These are phyloP conservation scores for Trichoderma brevicompactum DNA, from an alignment of 2,329 filamentous ascomycete genomes.

Conservation along the genomic window DNA sequence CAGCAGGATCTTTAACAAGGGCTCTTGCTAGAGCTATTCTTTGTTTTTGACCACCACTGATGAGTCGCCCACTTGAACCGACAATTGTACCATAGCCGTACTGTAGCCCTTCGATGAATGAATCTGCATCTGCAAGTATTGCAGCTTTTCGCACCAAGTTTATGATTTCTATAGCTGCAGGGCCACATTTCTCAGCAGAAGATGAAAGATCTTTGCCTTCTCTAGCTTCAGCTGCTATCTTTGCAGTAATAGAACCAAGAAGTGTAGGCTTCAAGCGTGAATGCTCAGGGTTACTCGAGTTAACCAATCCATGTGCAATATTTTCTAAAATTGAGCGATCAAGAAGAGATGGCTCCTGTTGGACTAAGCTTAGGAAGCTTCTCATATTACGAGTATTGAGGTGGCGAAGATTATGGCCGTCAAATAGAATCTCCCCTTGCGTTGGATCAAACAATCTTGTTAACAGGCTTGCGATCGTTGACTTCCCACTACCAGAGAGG, in stretches of 20 bases:
- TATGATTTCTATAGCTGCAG: background rate
- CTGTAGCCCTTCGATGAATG: conserved; percentile 40
- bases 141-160: conserved; percentile 20
- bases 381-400: conserved; percentile 63
- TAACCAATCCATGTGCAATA: conserved; percentile 48
- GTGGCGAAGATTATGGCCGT: conserved; percentile 51
- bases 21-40: conserved; percentile 65
- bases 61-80: conserved; percentile 46
- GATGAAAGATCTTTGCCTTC: conserved; percentile 16
- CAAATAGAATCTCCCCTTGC: conserved; percentile 45
- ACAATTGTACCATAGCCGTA: conserved; percentile 30
- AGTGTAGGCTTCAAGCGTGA: conserved; percentile 46
- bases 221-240: conserved; percentile 47
- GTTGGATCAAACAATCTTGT: conserved; percentile 67
- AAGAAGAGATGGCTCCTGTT: conserved; percentile 66
- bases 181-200: conserved; percentile 24
- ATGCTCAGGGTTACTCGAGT: conserved; percentile 52
- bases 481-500: conserved; percentile 69
- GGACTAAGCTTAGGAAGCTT: conserved; percentile 60
- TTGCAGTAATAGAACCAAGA: conserved; percentile 48
- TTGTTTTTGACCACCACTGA: conserved; percentile 63
- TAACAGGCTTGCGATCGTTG: conserved; percentile 67
- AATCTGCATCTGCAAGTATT: conserved; percentile 9
- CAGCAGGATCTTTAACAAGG: conserved; percentile 62
- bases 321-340: conserved; percentile 60